A percentile compares a stretch with the other conserved stretches of the same genome.
These are phyloP conservation scores for Podospora bellae-mahoneyi DNA, from an alignment of 495 filamentous ascomycete genomes.

Conservation along the genomic window DNA sequence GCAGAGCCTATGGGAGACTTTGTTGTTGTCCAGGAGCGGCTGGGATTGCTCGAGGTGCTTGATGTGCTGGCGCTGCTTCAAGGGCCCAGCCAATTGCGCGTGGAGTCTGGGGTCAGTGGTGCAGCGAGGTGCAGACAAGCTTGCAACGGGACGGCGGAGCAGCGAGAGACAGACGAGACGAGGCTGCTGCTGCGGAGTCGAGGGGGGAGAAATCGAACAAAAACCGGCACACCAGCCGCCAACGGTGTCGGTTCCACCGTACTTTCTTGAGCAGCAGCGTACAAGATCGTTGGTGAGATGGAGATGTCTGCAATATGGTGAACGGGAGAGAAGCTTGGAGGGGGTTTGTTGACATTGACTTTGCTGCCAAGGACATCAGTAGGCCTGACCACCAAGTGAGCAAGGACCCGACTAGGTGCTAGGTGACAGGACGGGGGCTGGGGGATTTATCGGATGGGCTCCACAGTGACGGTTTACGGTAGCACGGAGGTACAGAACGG, in stretches of 20 bases:
- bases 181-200: slow-evolving; percentile 8
- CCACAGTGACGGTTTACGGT: not conserved
- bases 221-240: not conserved
- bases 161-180: slow-evolving; percentile 8
- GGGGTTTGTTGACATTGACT: slow-evolving; percentile 25
- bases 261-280: not conserved
- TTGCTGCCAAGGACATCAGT: slow-evolving; percentile 15
- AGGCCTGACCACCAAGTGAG: not conserved
- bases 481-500: no score
- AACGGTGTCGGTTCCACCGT: not conserved
- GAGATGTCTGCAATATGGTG: slow-evolving; percentile 5
- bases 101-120: slow-evolving; percentile 32
- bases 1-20: slow-evolving; percentile 39
- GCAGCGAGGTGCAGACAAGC: slow-evolving; percentile 35
- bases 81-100: slow-evolving; percentile 33
- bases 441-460: slow-evolving; percentile 7
- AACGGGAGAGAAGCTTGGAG: not conserved
- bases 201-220: not conserved
- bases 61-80: slow-evolving; percentile 42
- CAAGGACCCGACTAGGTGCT: slow-evolving; percentile 7
- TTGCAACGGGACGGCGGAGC: slow-evolving; percentile 21
- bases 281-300: slow-evolving; percentile 2
- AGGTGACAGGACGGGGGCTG: slow-evolving; percentile 3
- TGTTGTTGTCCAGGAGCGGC: slow-evolving; percentile 40
- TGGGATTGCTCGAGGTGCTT: slow-evolving; percentile 27